Evolutionary conservation across 495 filamentous ascomycete genomes (phyloP), one percentile per base, ranked within the genome.

Genomic region (Pyrenopolyporus hunteri): DNA sequence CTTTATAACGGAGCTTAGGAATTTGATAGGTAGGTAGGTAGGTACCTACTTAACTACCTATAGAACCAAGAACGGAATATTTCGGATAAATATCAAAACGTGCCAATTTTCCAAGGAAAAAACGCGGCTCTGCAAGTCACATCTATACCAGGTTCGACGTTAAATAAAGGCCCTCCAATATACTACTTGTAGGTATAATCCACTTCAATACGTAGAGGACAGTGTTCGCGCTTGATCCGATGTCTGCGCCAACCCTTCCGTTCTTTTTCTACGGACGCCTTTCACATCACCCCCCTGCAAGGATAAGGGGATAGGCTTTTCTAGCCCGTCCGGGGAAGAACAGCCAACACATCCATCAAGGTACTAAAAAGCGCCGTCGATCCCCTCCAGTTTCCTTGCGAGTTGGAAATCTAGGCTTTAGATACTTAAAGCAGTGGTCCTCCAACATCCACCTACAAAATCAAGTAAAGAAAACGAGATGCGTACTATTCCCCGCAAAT

Each of bases 321-420:
- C 63, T 61, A 57, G 63, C 45, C 57, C 52, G 40, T 56, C 63
- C 57, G 63, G 63, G 63, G 63, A 66, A 61, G n/a, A 54, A 20
- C 19, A 42, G 42, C 42, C 29, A 54, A 48, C 46, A 33, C 49
- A 36, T 49, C 32, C 35, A 57, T 57, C 50, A 61, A 57, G 33
- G 57, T 48, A 48, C 40, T 60, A 61, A 42, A 52, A 36, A 14
- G 4, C 5, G 26, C 3, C 46, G 63, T 35, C 55, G 63, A 66
- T 61, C 57, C 20, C 22, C 14, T 42, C 35, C 52, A 0, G 11
- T 22, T 16, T 39, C 48, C 37, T 20, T 56, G 62, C 39, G 36
- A 51, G 32, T 56, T 57, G 32, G n/a, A 48, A 60, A 33, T 60
- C 56, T 57, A 57, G 46, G 36, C 56, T 19, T 32, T 44, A 29